Base-by-base conservation (phyloP, 805 yeast species). In the Schwanniomyces yamadae region DNA sequence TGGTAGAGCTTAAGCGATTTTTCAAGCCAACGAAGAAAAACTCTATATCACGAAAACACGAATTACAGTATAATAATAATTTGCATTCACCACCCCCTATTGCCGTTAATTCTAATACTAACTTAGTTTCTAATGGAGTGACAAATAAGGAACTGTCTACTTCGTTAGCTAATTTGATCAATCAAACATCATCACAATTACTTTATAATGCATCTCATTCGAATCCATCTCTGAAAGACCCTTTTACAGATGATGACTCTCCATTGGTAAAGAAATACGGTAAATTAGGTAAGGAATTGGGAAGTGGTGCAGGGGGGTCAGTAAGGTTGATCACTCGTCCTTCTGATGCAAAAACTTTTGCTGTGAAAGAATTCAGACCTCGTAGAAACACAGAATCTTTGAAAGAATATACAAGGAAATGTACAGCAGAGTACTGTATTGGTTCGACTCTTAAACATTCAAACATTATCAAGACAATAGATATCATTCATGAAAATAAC, bases 241-340 rank as follows among this genome's bases (percentile, higher is more conserved):
- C 65, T 5, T 58, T 39, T 34, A 61, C 67, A 9, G 65, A 66
- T 45, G 64, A 57, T 39, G 57, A 60, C 24, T 55, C 55, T 49
- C 89, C 90, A 1, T 81, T 82, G 46, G 77, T 84, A 26, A 87
- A 83, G 52, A 69, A 89, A 47, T 89, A 88, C 58, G 77, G 83
- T 34, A 84, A 82, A 55, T 80, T 84, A 36, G 95, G 95, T 35
- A 91, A 88, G 43, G 84, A 78, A 40, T 70, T 90, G 31, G 97
- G 96, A 37, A 93, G 93, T 14, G 97, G 97, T 36, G 96, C 96
- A 2, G 97, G 97, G 33, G 97, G 97, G 4, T 75, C 83, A 11
- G 97, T 90, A 22, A 79, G 80, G 50, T 68, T 89, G 32, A 82
- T 87, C 30, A 80, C 72, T 34, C 65, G 95, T 47, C 61, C 75